Base-by-base conservation (phyloP, 352 stramenopile species). In the Aphanomyces astaci region DNA sequence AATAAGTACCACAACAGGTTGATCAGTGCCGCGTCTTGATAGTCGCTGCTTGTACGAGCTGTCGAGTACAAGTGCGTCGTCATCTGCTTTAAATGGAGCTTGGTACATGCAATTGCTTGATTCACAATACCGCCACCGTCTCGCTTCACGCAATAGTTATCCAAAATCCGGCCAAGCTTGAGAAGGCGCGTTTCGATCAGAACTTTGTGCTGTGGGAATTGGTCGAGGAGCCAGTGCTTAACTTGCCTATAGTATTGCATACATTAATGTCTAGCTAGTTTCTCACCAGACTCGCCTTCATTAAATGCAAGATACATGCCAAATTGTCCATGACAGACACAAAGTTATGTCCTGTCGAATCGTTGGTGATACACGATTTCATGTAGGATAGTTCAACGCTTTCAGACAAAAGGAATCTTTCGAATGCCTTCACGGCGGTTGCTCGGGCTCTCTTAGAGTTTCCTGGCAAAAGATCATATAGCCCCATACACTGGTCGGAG, bases 1-100 rank as follows among this genome's bases (percentile, higher is more conserved):
- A 81, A 80, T 5, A 76, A 55, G 55, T 76, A 75, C 72, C 68
- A 77, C 66, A 78, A 33, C 0, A 84, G 24, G 2, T 70, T 73
- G 2, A 77, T 24, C 1, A 80, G 46, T 1, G 70, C 71, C 10
- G 71, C 57, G 46, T 81, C 70, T 46, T 80, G 64, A 60, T 77
- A 78, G 63, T 80, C 75, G 25, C 1, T 52, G 46, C 28, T 25
- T 7, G 2, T 57, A 2, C 24, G 43, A 1, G 66, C 68, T 40
- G n/a, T 72, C 2, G 57, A 19, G 52, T 77, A 80, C 31, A 82
- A 49, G 36, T 73, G 71, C 5, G 25, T 17, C 28, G 71, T 68
- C 43, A 75, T 39, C 19, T 32, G 45, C 30, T 54, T 9, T 39
- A 75, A 45, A 54, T 76, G 52, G 3, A 65, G 45, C 33, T 80